Evolutionary conservation across 345 rosid genomes (phyloP).

Genomic region (Hibiscus trionum): DNA sequence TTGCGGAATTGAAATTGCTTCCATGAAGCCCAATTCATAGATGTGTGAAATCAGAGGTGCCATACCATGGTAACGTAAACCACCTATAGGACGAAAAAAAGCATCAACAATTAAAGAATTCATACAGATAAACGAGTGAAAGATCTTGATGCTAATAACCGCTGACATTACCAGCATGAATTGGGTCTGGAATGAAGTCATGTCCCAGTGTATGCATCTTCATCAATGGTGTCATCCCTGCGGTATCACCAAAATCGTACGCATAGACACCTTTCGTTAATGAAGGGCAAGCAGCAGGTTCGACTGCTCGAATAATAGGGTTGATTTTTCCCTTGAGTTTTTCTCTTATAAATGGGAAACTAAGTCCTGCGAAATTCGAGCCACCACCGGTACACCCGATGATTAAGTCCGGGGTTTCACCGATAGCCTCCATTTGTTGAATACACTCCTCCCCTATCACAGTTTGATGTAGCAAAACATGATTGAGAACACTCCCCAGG

Average conservation of each 20-base stretch:
- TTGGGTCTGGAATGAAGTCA: constrained; percentile 95
- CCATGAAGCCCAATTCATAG: constrained; percentile 73
- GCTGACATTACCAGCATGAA: constrained; percentile 61
- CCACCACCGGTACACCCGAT: constrained; percentile 97
- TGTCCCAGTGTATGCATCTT: constrained; percentile 99
- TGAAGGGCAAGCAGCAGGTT: constrained; percentile 90
- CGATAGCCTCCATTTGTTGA: constrained; percentile 70
- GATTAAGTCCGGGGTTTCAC: constrained; percentile 81
- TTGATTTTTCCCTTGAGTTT: constrained; percentile 75
- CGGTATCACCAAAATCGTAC: constrained; percentile 86
- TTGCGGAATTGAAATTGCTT: constrained; percentile 83
- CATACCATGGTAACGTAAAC: constrained; percentile 93
- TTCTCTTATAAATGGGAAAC: constrained; percentile 88
- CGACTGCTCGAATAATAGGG: constrained; percentile 75
- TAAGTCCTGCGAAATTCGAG: constrained; percentile 86
- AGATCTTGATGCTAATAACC: neutral
- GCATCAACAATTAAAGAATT: constrained; percentile 5
- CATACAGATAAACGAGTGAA: neutral
- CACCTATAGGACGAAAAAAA: constrained; percentile 39
- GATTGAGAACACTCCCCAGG: constrained; percentile 85
- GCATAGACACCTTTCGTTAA: constrained; percentile 80
- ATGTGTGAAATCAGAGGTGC: constrained; percentile 85
- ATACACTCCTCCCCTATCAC: constrained; percentile 89
- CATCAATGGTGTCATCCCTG: constrained; percentile 91
- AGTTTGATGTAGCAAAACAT: constrained; percentile 90